Evolutionary conservation across 305 asterid genomes (phyloP).

Genomic region (Fraxinus angustifolia): DNA sequence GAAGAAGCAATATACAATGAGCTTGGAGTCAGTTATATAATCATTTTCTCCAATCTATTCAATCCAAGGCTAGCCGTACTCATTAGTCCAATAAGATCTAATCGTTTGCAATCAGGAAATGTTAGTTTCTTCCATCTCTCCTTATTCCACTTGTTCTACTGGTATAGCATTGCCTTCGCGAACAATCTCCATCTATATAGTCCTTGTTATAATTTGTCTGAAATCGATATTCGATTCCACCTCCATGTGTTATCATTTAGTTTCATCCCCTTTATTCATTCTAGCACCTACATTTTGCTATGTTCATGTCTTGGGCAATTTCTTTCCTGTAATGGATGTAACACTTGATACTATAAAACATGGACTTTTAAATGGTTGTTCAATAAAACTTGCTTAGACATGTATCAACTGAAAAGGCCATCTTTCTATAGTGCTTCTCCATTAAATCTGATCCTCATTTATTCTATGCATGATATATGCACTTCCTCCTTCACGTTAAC

Average conservation of each 20-base stretch:
- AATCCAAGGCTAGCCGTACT: not conserved
- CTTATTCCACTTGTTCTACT: not conserved
- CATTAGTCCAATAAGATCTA: not conserved
- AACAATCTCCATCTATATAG: not conserved
- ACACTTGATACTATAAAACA: not conserved
- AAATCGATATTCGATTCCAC: not conserved
- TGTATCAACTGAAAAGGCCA: not conserved
- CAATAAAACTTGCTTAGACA: not conserved
- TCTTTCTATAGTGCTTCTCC: not conserved
- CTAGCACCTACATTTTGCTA: not conserved
- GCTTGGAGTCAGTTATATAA: not conserved
- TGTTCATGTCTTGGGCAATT: not conserved
- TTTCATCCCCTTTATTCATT: not conserved
- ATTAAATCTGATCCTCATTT: not conserved
- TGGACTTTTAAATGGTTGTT: not conserved
- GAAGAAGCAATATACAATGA: not conserved
- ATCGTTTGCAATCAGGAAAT: not conserved
- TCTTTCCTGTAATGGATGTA: not conserved
- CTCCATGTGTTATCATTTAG: not conserved
- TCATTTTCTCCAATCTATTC: not conserved
- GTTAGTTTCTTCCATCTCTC: not conserved
- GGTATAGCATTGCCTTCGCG: not conserved
- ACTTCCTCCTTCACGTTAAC: not conserved
- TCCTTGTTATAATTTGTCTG: not conserved
- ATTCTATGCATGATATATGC: slow-evolving; percentile 1